Evolutionary conservation across 1,139 yeast genomes (phyloP).

Genomic region (Suhomyces wounanorum): DNA sequence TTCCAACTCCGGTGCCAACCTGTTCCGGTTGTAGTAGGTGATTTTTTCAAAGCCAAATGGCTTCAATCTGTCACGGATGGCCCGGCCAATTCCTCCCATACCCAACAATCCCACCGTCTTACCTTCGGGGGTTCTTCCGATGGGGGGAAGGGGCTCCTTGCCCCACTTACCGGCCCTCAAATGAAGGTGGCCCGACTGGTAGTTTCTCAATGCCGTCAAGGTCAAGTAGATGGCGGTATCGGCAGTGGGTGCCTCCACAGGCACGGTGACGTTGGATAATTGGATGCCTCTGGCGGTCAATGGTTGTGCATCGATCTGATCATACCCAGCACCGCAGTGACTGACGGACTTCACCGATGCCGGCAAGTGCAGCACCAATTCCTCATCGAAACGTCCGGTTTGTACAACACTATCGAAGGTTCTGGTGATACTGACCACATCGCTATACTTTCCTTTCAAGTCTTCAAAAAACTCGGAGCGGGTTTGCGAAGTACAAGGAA

Average conservation of each 20-base stretch:
- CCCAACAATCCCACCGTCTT: constrained; percentile 69
- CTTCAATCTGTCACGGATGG: constrained; percentile 58
- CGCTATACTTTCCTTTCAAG: constrained; percentile 48
- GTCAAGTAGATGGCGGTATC: constrained; percentile 71
- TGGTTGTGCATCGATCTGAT: constrained; percentile 65
- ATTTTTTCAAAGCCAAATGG: constrained; percentile 67
- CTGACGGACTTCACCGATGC: constrained; percentile 60
- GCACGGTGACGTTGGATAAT: constrained; percentile 68
- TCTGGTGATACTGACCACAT: constrained; percentile 52
- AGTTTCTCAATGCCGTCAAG: constrained; percentile 70
- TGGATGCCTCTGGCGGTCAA: constrained; percentile 56
- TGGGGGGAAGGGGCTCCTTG: constrained; percentile 21
- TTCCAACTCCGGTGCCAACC: constrained; percentile 56
- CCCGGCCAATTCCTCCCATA: constrained; percentile 77
- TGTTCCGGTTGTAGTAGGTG: constrained; percentile 61
- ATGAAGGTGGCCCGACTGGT: constrained; percentile 47
- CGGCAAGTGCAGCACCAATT: constrained; percentile 64
- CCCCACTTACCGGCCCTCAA: constrained; percentile 64
- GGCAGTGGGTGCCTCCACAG: constrained; percentile 82
- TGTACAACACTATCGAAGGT: constrained; percentile 47
- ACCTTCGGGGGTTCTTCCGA: constrained; percentile 53
- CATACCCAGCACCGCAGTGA: constrained; percentile 95
- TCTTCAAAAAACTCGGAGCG: constrained; percentile 56
- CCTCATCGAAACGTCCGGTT: constrained; percentile 80
- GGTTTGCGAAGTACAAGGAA: constrained; percentile 43